Percentiles rank a stretch among this genome's conserved stretches.
Conservation (phyloP, 169 alveolate species). For the Plasmodium billcollinsi region DNA sequence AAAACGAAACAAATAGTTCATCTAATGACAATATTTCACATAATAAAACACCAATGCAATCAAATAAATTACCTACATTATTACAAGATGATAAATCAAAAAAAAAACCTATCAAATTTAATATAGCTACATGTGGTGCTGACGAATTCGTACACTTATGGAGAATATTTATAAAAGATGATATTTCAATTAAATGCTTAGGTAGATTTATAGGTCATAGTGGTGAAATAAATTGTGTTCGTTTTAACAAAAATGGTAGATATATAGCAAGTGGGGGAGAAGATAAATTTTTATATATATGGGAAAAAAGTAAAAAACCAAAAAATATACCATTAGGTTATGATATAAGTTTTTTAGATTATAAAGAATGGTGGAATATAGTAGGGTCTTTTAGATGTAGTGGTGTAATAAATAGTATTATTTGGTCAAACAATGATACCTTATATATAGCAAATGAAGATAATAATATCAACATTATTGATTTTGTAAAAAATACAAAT, state of each 20-base stretch:
- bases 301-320: slow-evolving; percentile 85
- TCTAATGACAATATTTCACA: background rate
- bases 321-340: slow-evolving; percentile 80
- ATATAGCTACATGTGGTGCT: slow-evolving; percentile 93
- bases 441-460: slow-evolving; percentile 71
- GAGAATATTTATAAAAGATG: slow-evolving; percentile 86
- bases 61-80: background rate
- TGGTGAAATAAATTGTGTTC: slow-evolving; percentile 91
- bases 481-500: slow-evolving; percentile 69
- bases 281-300: slow-evolving; percentile 86
- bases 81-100: background rate
- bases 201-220: slow-evolving; percentile 91
- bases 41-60: background rate
- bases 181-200: slow-evolving; percentile 86
- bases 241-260: slow-evolving; percentile 90
- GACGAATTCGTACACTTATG: slow-evolving; percentile 93
- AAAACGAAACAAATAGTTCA: background rate
- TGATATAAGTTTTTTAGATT: slow-evolving; percentile 82
- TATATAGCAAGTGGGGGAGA: slow-evolving; percentile 92
- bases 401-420: slow-evolving; percentile 61
- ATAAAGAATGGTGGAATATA: slow-evolving; percentile 87
- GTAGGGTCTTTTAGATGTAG: slow-evolving; percentile 86
- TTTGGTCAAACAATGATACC: slow-evolving; percentile 66
- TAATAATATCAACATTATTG: slow-evolving; percentile 72
- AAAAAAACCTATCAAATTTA: slow-evolving; percentile 59